These are phyloP conservation scores for Penicillium sp. DNA, from an alignment of 2,329 filamentous ascomycete species.

Conservation along the genomic window DNA sequence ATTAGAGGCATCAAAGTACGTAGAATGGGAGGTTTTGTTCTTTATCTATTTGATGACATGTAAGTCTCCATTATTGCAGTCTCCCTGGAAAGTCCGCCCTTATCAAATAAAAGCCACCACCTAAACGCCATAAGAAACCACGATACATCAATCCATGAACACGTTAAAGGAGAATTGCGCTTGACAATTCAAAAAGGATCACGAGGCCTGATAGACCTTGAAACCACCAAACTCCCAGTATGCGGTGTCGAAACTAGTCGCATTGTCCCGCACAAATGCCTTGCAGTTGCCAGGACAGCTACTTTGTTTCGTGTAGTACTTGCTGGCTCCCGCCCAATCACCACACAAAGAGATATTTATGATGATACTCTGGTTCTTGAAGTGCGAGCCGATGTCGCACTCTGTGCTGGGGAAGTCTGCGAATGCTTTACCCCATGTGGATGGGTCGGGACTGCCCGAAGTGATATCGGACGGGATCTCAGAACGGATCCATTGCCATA, in stretches of 20 bases:
- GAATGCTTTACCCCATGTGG: constrained; percentile 53
- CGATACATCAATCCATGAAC: not conserved
- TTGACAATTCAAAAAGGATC: not conserved
- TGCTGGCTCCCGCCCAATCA: constrained; percentile 37
- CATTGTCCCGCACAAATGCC: constrained; percentile 52
- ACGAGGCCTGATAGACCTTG: constrained; percentile 46
- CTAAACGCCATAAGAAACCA: not conserved
- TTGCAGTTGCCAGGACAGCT: constrained; percentile 47
- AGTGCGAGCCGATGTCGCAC: constrained; percentile 53
- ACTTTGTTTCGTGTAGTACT: constrained; percentile 28
- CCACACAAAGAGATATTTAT: constrained; percentile 60
- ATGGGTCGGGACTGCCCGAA: constrained; percentile 49
- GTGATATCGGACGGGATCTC: constrained; percentile 48
- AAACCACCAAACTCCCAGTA: constrained; percentile 60
- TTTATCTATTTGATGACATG: not conserved
- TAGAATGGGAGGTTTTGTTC: not conserved
- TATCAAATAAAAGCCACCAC: not conserved
- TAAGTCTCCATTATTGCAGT: not conserved
- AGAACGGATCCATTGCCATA: constrained; percentile 51
- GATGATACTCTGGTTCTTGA: constrained; percentile 57
- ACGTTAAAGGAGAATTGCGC: not conserved
- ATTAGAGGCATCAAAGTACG: not conserved
- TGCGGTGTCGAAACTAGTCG: constrained; percentile 48
- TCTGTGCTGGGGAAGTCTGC: constrained; percentile 58
- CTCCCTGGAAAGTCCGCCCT: not conserved